Percentiles rank a stretch among this genome's conserved stretches.
Conservation (phyloP, 306 rosid species). For the Cotoneaster glaucophyllus region DNA sequence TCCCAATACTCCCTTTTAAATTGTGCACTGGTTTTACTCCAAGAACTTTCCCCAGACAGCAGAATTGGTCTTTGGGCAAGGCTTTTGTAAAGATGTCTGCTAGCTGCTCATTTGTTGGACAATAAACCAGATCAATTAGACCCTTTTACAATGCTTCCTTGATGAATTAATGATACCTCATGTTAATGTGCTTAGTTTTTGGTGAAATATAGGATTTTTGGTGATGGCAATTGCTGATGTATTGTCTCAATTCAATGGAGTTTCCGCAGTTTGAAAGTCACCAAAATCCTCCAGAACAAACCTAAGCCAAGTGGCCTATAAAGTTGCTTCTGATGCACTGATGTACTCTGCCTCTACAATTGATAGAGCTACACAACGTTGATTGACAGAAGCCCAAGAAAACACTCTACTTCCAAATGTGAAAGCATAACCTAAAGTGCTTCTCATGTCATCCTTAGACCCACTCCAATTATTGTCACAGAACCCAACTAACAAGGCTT, state of each 20-base stretch:
- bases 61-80: no score
- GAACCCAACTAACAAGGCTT: no score
- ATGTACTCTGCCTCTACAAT: no score
- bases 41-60: no score
- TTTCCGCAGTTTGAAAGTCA: background rate
- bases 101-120: no score
- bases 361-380: background rate
- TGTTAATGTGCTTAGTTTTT: background rate
- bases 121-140: no score
- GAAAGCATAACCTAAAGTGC: background rate
- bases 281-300: background rate
- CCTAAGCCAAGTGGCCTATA: background rate
- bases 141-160: no score
- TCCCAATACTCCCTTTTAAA: no score
- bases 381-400: background rate
- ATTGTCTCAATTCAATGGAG: background rate
- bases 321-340: background rate
- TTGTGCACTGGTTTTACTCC: no score
- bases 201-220: background rate
- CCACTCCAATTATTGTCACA: no score
- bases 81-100: no score
- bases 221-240: background rate
- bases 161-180: background rate
- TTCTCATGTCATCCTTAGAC: no score
- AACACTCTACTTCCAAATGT: background rate